Evolutionary conservation across 768 basidiomycete genomes (phyloP), one percentile per base, ranked within the genome.

Genomic region (Kwoniella botswanensis): DNA sequence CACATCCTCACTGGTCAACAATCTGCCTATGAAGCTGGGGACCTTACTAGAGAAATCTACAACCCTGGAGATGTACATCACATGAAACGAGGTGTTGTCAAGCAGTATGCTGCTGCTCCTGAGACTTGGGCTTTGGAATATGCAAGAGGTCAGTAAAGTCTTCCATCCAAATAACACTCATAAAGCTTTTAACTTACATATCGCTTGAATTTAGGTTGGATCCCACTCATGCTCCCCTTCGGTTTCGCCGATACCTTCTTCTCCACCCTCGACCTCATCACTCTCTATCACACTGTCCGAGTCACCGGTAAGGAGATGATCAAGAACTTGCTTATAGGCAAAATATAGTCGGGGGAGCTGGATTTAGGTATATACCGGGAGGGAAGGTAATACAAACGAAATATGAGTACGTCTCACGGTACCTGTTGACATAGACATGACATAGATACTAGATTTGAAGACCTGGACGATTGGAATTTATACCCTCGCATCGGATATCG

Each of bases 51-150:
- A 88, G 94, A 98, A 88, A 76, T 85, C 22, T 99, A 99, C 82
- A 84, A 86, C 4, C 85, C 94, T 0, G 97, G 97, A 2, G 89
- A 88, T 64, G 91, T 97, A 2, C 93, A 99, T 83, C 87, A 91
- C 80, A 86, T 98, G 67, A 90, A 87, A 11, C 86, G 96, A 50
- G 94, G 94, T 4, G 87, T 88, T 2, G 91, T 89, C 67, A 98
- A 97, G 86, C 97, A 99, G 84, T 98, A 98, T 85, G 96, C 95
- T 84, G 95, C 98, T 92, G 93, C 93, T 79, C 88, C 94, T 70
- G 94, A 93, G 15, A 96, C 93, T 82, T 98, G 93, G 82, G 97
- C 97, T 9, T 85, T 99, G 74, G 97, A 99, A 84, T 94, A 96
- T 76, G 96, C 95, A 53, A 84, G 91, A 83, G 96, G 96, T 94